Conservation (phyloP, 148 eudicot species). For the Limonium bicolor region DNA sequence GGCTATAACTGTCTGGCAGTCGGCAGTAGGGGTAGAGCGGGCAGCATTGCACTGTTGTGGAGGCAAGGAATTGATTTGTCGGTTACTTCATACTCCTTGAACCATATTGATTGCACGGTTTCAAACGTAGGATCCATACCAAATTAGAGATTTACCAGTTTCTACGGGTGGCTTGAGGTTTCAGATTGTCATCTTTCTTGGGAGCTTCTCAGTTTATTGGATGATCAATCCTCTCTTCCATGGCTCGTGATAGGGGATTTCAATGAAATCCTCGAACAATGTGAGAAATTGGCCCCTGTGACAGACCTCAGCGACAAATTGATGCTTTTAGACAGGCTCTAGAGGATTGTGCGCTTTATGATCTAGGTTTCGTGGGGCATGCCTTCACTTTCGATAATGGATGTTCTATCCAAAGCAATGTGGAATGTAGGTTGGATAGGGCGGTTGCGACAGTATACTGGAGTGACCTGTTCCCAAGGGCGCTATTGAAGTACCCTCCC, state of each 20-base stretch:
- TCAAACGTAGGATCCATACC: not conserved
- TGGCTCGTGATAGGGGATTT: slow-evolving; percentile 2
- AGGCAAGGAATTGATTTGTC: not conserved
- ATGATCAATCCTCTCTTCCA: not conserved
- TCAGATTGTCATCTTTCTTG: not conserved
- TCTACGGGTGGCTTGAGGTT: not conserved
- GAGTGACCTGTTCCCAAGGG: not conserved
- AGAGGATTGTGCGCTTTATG: too few species aligned
- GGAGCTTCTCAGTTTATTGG: not conserved
- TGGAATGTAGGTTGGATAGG: too few species aligned
- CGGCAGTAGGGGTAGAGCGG: not conserved
- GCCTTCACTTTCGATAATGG: slow-evolving; percentile 4
- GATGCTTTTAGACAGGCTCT: not conserved
- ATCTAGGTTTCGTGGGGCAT: too few species aligned
- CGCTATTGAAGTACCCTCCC: not conserved
- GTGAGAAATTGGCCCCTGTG: not conserved
- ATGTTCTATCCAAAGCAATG: not conserved
- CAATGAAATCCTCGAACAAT: not conserved
- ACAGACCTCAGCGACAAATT: not conserved
- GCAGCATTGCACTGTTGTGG: not conserved
- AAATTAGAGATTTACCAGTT: not conserved
- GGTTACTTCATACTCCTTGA: not conserved
- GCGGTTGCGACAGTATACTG: not conserved
- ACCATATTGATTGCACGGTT: not conserved
- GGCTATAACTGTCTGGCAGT: not conserved